These are phyloP conservation scores for Ricinus communis DNA, from an alignment of 345 rosid genomes.

Conservation along the genomic window DNA sequence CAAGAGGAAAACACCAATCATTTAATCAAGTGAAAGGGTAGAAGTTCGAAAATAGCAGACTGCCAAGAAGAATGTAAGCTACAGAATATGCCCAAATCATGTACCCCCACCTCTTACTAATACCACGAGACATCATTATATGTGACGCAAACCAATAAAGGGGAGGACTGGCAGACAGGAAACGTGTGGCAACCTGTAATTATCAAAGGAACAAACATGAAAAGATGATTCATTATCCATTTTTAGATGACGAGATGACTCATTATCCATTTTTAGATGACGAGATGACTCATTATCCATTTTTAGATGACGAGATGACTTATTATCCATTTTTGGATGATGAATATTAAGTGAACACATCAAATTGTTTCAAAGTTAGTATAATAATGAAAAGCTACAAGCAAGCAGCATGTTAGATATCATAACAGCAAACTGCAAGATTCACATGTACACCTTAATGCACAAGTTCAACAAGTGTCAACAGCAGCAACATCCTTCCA, in stretches of 20 bases:
- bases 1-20: not conserved
- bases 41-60: slow-evolving; percentile 82
- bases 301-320: not conserved
- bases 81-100: slow-evolving; percentile 64
- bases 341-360: not conserved
- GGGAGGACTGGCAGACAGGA: slow-evolving; percentile 84
- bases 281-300: not conserved
- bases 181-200: slow-evolving; percentile 81
- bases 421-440: not conserved
- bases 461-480: not conserved
- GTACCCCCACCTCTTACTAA: slow-evolving; percentile 53
- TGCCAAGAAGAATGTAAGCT: slow-evolving; percentile 80
- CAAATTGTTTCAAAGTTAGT: not conserved
- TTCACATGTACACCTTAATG: not conserved
- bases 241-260: not conserved
- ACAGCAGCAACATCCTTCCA: not conserved
- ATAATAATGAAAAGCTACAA: not conserved
- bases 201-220: slow-evolving; percentile 3
- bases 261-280: slow-evolving; percentile 3
- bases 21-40: slow-evolving; percentile 75
- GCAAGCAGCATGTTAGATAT: not conserved
- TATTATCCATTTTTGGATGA: not conserved
- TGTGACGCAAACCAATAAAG: slow-evolving; percentile 86
- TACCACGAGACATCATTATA: slow-evolving; percentile 36
- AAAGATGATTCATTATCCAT: not conserved